Evolutionary conservation across 2,329 filamentous ascomycete genomes (phyloP), one percentile per base, ranked within the genome.

Genomic region (Calonectria hongkongensis): DNA sequence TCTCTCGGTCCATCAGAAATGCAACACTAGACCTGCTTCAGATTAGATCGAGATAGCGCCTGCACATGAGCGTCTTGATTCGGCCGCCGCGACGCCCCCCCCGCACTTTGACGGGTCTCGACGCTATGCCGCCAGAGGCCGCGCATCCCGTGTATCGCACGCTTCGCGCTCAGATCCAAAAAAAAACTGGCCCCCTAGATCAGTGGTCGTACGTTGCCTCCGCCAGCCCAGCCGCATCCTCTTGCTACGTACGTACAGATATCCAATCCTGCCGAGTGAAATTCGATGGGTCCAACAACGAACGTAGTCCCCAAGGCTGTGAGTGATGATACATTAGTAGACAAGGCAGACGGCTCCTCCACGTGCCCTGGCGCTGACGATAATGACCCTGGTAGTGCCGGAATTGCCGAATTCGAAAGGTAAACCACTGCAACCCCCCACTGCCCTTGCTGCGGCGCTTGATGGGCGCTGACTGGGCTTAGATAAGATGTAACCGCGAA

Each of bases 401-500:
- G 36, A 60, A 60, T 41, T 60, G 54, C 54, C 54, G 54, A 41
- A 60, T 60, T 60, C 54, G 54, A 41, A 60, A 60, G 54, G 54
- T 60, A n/a, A n/a, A 28, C 54, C 33, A 36, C 54, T 21, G 10
- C n/a, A 36, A 36, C 13, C 7, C 21, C 15, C 16, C 27, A 30
- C 48, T 41, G 54, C 30, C 54, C 28, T n/a, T 7, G 21, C 33
- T 41, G 33, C 54, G 33, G 33, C 54, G 54, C 54, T 41, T 10
- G 21, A 60, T n/a, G 21, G 54, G 48, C 30, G 30, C 63, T 36
- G 45, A 60, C 5, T 15, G 28, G 3, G 54, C 33, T 60, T 60
- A 60, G 54, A 60, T 60, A 60, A 60, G 54, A 60, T 60, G 54
- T 60, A 60, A 60, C 21, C 54, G 54, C 41, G 54, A 60, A 41